Evolutionary conservation across 2,329 filamentous ascomycete genomes (phyloP).

Genomic region (Exophiala aquamarina): DNA sequence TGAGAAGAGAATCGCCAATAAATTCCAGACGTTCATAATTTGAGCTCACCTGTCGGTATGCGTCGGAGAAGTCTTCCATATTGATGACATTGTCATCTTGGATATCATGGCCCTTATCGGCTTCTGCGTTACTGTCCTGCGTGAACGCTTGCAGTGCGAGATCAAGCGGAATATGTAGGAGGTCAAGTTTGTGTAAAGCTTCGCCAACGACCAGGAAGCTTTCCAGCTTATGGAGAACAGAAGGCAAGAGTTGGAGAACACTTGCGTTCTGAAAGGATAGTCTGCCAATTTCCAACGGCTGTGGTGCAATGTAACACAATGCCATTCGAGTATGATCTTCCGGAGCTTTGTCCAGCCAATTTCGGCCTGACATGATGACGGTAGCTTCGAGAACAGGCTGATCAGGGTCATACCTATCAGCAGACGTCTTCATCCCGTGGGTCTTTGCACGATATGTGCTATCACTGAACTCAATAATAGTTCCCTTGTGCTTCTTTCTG

Average conservation of each 20-base stretch:
- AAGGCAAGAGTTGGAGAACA: slow-evolving; percentile 75
- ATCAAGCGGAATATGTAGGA: slow-evolving; percentile 61
- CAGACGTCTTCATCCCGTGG: slow-evolving; percentile 11
- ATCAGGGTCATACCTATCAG: slow-evolving; percentile 55
- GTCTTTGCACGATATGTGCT: slow-evolving; percentile 52
- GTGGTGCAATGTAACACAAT: slow-evolving; percentile 69
- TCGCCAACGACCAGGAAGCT: slow-evolving; percentile 78
- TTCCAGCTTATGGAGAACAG: slow-evolving; percentile 81
- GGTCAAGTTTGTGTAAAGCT: slow-evolving; percentile 63
- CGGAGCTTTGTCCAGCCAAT: slow-evolving; percentile 71
- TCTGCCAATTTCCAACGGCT: slow-evolving; percentile 76
- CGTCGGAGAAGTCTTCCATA: not conserved
- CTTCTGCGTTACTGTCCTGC: slow-evolving; percentile 73
- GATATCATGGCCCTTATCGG: slow-evolving; percentile 69
- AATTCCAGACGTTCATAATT: slow-evolving; percentile 97
- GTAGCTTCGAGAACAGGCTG: slow-evolving; percentile 81
- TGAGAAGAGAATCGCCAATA: slow-evolving; percentile 88
- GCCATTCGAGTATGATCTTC: slow-evolving; percentile 49
- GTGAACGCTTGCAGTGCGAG: slow-evolving; percentile 87
- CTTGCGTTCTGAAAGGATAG: slow-evolving; percentile 68
- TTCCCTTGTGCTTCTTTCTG: slow-evolving; percentile 50
- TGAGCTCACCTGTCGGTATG: slow-evolving; percentile 71
- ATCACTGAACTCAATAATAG: slow-evolving; percentile 80
- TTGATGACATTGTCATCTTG: slow-evolving; percentile 64
- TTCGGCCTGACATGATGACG: slow-evolving; percentile 73